A percentile compares a stretch with the other conserved stretches of the same genome.
Evolutionary conservation across 2,329 filamentous ascomycete genomes (phyloP).

Genomic region (Ophiostoma sp.): DNA sequence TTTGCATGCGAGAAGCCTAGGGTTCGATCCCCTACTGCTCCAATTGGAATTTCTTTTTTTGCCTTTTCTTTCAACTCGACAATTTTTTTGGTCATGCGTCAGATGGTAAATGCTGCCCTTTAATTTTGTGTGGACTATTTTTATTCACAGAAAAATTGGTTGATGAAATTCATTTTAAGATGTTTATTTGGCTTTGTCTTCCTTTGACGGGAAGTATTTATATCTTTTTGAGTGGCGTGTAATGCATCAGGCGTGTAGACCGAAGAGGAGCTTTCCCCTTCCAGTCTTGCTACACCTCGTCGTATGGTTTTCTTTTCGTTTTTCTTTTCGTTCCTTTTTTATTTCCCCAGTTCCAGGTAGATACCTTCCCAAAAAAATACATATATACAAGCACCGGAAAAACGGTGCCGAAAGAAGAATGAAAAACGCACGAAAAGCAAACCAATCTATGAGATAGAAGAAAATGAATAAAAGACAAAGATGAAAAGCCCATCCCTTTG

Average conservation of each 20-base stretch:
- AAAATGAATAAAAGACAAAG: not conserved
- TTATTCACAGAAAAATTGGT: no score
- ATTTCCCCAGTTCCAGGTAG: not conserved
- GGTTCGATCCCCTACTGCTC: slow-evolving; percentile 38
- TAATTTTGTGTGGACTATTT: not conserved
- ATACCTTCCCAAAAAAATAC: slow-evolving; percentile 7
- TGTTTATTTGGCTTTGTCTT: slow-evolving; percentile 9
- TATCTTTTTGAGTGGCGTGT: slow-evolving; percentile 21
- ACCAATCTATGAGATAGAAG: slow-evolving; percentile 8
- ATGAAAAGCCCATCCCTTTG: not conserved
- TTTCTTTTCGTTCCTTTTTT: slow-evolving; percentile 25
- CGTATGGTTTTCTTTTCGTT: not conserved
- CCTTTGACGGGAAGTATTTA: not conserved
- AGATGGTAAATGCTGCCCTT: not conserved
- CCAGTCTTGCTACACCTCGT: not conserved
- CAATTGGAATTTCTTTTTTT: slow-evolving; percentile 30
- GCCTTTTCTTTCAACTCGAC: not conserved
- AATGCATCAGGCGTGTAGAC: not conserved
- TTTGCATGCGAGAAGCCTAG: slow-evolving; percentile 35
- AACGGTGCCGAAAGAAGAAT: not conserved
- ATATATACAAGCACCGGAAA: slow-evolving; percentile 20
- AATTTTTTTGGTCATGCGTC: not conserved
- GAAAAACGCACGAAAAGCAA: not conserved
- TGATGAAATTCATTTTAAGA: not conserved
- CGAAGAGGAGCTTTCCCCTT: not conserved